Conservation (phyloP, 2,329 filamentous ascomycete species). For the Aspergillus nomiae region DNA sequence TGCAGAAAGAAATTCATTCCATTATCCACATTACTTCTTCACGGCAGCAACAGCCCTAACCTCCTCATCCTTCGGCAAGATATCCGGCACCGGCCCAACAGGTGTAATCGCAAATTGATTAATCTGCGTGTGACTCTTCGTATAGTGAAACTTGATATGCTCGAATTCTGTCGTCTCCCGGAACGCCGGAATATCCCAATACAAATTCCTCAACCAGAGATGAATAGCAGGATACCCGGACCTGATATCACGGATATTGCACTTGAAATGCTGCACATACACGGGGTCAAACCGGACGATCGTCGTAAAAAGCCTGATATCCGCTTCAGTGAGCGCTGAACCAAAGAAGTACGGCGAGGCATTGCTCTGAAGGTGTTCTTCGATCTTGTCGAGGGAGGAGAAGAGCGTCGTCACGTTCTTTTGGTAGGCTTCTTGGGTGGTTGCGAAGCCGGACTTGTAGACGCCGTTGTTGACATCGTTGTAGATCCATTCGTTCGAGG, state of each 20-base stretch:
- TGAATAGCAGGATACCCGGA: slow-evolving; percentile 81
- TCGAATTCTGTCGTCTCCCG: slow-evolving; percentile 83
- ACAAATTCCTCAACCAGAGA: slow-evolving; percentile 77
- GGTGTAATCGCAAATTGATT: slow-evolving; percentile 75
- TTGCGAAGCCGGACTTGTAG: slow-evolving; percentile 74
- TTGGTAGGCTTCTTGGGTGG: slow-evolving; percentile 80
- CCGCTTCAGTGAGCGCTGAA: slow-evolving; percentile 73
- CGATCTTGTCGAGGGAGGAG: slow-evolving; percentile 72
- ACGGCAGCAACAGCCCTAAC: slow-evolving; percentile 50
- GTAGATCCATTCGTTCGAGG: slow-evolving; percentile 79
- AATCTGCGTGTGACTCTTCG: slow-evolving; percentile 66
- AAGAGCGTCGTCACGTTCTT: slow-evolving; percentile 73
- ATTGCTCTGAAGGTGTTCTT: slow-evolving; percentile 64
- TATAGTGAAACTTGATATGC: slow-evolving; percentile 87
- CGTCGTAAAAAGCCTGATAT: slow-evolving; percentile 74
- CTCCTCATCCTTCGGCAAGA: slow-evolving; percentile 77
- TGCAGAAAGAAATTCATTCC: background rate
- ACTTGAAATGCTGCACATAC: slow-evolving; percentile 82
- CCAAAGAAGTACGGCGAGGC: slow-evolving; percentile 72
- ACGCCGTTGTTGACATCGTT: slow-evolving; percentile 57
- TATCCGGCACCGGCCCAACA: slow-evolving; percentile 78
- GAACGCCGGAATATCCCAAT: slow-evolving; percentile 82
- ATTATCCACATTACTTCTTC: slow-evolving; percentile 2
- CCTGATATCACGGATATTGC: slow-evolving; percentile 82
- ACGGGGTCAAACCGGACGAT: slow-evolving; percentile 73